These are phyloP conservation scores for Ampelomyces quisqualis DNA, from an alignment of 2,329 filamentous ascomycete genomes.

Conservation along the genomic window DNA sequence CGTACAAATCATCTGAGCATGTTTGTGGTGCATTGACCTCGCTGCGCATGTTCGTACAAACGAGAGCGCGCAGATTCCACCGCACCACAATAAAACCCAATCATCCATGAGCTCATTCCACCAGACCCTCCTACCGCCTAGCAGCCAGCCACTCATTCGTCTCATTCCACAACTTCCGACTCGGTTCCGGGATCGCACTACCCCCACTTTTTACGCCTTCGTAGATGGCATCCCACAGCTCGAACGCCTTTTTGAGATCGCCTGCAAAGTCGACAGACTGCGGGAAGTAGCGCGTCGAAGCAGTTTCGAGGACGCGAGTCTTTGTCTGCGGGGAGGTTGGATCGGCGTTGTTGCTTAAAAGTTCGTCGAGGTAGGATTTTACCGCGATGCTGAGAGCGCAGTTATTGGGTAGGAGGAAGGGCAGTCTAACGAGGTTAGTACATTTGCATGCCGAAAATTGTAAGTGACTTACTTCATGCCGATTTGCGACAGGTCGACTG, in stretches of 20 bases:
- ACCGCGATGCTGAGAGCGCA: conserved; percentile 76
- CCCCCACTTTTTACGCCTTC: conserved; percentile 58
- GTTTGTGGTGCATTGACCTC: too few relatives aligned
- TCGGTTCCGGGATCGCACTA: conserved; percentile 45
- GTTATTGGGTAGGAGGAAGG: conserved; percentile 69
- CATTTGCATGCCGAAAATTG: conserved; percentile 27
- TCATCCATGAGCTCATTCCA: too few relatives aligned
- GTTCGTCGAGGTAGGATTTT: conserved; percentile 75
- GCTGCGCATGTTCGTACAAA: too few relatives aligned
- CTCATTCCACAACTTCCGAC: conserved; percentile 58
- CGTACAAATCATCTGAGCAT: too few relatives aligned
- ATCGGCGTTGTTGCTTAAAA: conserved; percentile 58
- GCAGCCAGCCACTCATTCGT: conserved; percentile 59
- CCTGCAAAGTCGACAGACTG: conserved; percentile 59
- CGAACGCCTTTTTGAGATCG: conserved; percentile 62
- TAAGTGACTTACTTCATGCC: conserved; percentile 64
- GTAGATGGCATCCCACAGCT: conserved; percentile 66
- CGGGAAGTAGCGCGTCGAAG: conserved; percentile 60
- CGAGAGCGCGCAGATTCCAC: too few relatives aligned
- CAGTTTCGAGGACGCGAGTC: conserved; percentile 53
- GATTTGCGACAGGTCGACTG: conserved; percentile 58
- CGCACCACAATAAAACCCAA: too few relatives aligned
- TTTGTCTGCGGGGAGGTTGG: conserved; percentile 54
- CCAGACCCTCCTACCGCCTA: conserved; percentile 24
- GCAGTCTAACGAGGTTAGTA: conserved; percentile 48